Base-by-base conservation (phyloP, 2,329 filamentous ascomycete genomes). In the Biscogniauxia marginata region DNA sequence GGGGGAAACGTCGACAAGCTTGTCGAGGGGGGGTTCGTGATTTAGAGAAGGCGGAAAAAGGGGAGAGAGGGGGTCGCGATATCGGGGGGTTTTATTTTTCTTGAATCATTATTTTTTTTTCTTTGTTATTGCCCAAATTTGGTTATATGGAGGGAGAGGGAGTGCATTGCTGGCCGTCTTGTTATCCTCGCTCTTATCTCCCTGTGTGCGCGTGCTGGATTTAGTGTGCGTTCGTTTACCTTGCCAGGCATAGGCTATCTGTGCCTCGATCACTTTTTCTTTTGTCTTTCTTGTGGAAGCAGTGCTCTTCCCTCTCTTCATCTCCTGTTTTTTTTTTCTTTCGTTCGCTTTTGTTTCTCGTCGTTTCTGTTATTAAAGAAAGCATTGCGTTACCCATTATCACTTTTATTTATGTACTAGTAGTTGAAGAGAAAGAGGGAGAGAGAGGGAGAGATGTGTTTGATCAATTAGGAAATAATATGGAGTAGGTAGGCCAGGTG, bases 1-100 rank as follows among this genome's bases (percentile, higher is more conserved):
- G 89, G 89, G 1, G 90, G 88, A 2, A 86, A 92, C 63, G 76
- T 85, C 4, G 74, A 78, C 52, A 78, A 78, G 69, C 62, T 85
- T 47, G 73, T 79, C 63, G 73, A 81, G 70, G 78, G 82, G 59
- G 79, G 79, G 1, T 77, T 82, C n/a, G 44, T 55, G 19, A 39
- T 55, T n/a, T 44, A 19, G 18, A 5, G n/a, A 18, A 19, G 18
- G 39, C n/a, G 6, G 9, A 20, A 16, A 46, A 18, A 46, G 7
- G 45, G 18, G 18, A 46, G 13, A 23, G 21, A 11, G 18, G 18
- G 18, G 21, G 21, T 3, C 11, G 21, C 9, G 18, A 7, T 9
- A 6, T 34, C 4, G 30, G 11, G 30, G 11, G 30, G 24, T 25
- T 25, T 25, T 25, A 6, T 11, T 25, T 25, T 25, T 25, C 24